Evolutionary conservation across 169 alveolate genomes (phyloP).

Genomic region (Neospora caninum): DNA sequence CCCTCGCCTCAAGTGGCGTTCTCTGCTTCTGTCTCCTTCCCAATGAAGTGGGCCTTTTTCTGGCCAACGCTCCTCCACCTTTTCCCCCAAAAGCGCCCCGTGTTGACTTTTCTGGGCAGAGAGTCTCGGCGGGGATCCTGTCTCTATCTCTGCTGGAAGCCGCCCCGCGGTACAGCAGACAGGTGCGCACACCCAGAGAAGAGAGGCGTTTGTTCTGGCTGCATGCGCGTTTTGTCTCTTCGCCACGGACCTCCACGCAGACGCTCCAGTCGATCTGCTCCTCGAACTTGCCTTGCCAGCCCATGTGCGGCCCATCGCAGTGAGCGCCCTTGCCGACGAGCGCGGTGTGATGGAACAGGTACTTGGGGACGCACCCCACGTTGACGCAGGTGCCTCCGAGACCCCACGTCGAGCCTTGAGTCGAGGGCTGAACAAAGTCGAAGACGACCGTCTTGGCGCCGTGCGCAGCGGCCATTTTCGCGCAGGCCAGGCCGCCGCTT

Average conservation of each 20-base stretch:
- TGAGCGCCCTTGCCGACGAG: background rate
- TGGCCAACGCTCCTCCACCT: too few species aligned
- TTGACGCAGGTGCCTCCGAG: slow-evolving; percentile 99
- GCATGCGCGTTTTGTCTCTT: too few species aligned
- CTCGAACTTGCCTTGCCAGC: background rate
- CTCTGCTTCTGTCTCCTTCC: too few species aligned
- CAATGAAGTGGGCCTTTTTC: too few species aligned
- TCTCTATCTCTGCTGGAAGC: too few species aligned
- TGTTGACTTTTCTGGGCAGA: too few species aligned
- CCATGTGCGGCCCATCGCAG: background rate
- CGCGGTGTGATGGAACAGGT: slow-evolving; percentile 22
- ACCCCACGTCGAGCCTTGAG: slow-evolving; percentile 96
- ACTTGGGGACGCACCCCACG: slow-evolving; percentile 98
- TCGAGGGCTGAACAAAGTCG: slow-evolving; percentile 96
- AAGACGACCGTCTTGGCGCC: slow-evolving; percentile 94
- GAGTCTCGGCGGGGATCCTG: too few species aligned
- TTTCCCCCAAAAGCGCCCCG: too few species aligned
- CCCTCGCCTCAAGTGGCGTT: too few species aligned
- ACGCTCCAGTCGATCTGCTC: background rate
- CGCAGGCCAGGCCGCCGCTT: slow-evolving; percentile 93
- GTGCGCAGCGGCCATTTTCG: slow-evolving; percentile 93
- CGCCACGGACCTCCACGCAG: background rate
- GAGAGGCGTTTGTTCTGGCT: too few species aligned
- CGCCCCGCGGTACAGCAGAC: too few species aligned
- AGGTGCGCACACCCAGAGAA: too few species aligned